Conservation (phyloP, 148 eudicot species). For the Vaccinium macrocarpon region DNA sequence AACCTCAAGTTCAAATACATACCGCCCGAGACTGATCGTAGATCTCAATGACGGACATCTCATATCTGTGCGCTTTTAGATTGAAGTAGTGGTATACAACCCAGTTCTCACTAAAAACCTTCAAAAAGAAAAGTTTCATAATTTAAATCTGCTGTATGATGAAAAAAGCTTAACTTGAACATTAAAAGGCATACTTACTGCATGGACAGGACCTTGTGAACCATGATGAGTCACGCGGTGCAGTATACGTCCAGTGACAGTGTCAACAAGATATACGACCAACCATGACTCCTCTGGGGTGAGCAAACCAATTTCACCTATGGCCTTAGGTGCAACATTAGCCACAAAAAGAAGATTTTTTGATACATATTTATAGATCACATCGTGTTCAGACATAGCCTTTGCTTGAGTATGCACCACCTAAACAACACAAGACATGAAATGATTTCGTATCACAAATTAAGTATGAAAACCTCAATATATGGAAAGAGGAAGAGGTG, state of each 20-base stretch:
- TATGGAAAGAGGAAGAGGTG: not conserved
- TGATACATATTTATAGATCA: constrained; percentile 91
- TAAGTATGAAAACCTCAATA: not conserved
- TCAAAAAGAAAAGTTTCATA: constrained; percentile 24
- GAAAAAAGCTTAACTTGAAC: not conserved
- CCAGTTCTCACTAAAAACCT: constrained; percentile 99
- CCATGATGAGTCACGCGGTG: constrained; percentile 95
- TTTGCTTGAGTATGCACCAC: constrained; percentile 98
- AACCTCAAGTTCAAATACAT: constrained; percentile 28
- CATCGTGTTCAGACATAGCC: constrained; percentile 76
- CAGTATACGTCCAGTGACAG: constrained; percentile 90
- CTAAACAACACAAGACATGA: constrained; percentile 35
- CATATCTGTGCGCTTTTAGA: constrained; percentile 92
- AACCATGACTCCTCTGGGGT: constrained; percentile 90
- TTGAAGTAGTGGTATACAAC: constrained; percentile 98
- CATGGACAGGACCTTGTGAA: constrained; percentile 91
- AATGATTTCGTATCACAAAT: not conserved
- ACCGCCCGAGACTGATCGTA: constrained; percentile 98
- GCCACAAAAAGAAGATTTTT: constrained; percentile 85
- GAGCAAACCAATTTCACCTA: constrained; percentile 75
- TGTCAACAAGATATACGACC: constrained; percentile 86
- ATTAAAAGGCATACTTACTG: constrained; percentile 58
- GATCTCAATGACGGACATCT: constrained; percentile 98
- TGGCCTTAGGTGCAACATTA: constrained; percentile 88
- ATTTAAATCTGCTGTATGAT: not conserved